Evolutionary conservation across 2,329 filamentous ascomycete species (phyloP), one percentile per base, ranked within the genome.

Genomic region (Cercospora sp.): DNA sequence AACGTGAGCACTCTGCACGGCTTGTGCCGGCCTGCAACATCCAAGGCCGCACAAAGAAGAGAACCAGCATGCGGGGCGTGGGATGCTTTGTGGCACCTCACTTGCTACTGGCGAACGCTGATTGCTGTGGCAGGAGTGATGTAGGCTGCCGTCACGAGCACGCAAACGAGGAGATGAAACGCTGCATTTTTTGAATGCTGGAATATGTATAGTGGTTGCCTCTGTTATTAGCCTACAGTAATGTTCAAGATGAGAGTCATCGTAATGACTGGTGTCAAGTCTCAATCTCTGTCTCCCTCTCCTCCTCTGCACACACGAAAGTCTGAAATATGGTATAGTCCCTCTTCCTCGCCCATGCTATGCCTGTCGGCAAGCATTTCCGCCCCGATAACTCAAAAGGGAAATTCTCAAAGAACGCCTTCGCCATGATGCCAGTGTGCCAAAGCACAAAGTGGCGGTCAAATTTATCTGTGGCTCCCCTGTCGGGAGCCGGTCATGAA

Each of bases 141-240:
- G 45, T 18, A 26, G 45, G 16, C 30, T 30, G 45, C 60, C 42
- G 60, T n/a, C 26, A 20, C 39, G 1, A 16, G 33, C 60, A 31
- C 31, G 60, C 60, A 16, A 51, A 23, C 3, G 30, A 20, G 18
- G 23, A 3, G 13, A 20, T 13, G 36, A 48, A 8, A 7, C n/a
- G 31, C 13, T 23, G 13, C 18, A 42, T n/a, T 58, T 8, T 16
- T 64, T n/a, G 36, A 57, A 64, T 64, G 51, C 16, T 64, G 23
- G 16, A 64, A 39, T 64, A 58, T 64, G 62, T 64, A 64, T 33
- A 36, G 48, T 28, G 48, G 23, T 16, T 26, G 26, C 51, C 45
- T 51, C 51, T 67, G 55, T 57, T 61, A 67, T 67, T 67, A 67
- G 62, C 66, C 66, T 67, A 67, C 66, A 55, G 61, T 61, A 60